A percentile compares a stretch with the other conserved stretches of the same genome.
These are phyloP conservation scores for Domatiomyces catenatus DNA, from an alignment of 2,329 filamentous ascomycete species.

Conservation along the genomic window DNA sequence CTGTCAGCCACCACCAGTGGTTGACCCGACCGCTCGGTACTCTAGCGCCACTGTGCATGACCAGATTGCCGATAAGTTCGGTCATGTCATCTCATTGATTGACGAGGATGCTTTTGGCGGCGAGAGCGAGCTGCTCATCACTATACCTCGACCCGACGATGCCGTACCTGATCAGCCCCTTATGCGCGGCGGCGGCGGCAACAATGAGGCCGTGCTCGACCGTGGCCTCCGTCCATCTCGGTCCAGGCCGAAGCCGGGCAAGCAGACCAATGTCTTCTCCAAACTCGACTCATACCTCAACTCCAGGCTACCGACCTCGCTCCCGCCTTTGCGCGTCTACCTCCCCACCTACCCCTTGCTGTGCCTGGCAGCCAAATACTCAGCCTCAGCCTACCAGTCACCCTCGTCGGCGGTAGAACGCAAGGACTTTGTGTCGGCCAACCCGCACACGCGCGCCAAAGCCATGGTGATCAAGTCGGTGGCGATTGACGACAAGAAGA, in stretches of 20 bases:
- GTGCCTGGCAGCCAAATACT: constrained; percentile 64
- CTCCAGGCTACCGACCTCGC: constrained; percentile 51
- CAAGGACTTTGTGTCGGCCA: constrained; percentile 53
- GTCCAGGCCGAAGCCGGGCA: constrained; percentile 21
- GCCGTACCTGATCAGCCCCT: constrained; percentile 1
- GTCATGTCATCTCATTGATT: constrained; percentile 56
- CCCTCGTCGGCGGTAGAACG: constrained; percentile 44
- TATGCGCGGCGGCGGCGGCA: constrained; percentile 1
- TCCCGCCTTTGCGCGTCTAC: constrained; percentile 55
- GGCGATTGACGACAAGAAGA: constrained; percentile 60
- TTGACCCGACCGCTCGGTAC: not conserved
- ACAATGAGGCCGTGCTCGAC: not conserved
- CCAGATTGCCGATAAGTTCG: constrained; percentile 46
- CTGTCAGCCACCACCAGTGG: constrained; percentile 27
- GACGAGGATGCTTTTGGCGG: constrained; percentile 45
- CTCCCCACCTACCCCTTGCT: constrained; percentile 62
- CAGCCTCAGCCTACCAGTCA: constrained; percentile 55
- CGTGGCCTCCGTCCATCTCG: not conserved
- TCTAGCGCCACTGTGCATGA: constrained; percentile 25
- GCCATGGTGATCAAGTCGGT: constrained; percentile 74
- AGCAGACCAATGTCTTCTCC: constrained; percentile 47
- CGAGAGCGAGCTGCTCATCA: constrained; percentile 20
- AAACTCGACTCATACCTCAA: constrained; percentile 71
- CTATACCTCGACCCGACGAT: constrained; percentile 1
- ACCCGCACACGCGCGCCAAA: constrained; percentile 62